These are phyloP conservation scores for Ganoderma boninense DNA, from an alignment of 1,284 basidiomycete species.

Conservation along the genomic window DNA sequence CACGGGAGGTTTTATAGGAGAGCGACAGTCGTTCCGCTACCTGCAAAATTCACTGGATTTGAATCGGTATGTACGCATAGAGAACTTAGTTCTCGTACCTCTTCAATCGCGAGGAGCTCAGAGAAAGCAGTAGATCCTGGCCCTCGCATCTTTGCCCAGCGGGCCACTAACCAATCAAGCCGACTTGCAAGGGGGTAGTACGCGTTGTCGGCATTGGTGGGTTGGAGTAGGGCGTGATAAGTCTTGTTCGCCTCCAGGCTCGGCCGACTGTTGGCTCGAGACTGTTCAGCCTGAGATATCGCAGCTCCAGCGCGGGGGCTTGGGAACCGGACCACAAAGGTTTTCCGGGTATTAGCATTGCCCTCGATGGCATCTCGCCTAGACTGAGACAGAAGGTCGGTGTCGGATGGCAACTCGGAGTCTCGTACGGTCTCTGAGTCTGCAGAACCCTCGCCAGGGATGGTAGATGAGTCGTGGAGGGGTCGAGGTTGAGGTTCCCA, in stretches of 20 bases:
- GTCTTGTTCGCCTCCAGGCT: neutral
- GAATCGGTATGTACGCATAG: no score
- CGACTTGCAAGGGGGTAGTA: constrained; percentile 12
- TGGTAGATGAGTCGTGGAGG: no score
- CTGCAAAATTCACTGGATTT: no score
- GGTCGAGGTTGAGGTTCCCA: neutral
- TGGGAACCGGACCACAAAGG: neutral
- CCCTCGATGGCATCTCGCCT: neutral
- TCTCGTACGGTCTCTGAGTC: no score
- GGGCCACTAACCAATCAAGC: constrained; percentile 11
- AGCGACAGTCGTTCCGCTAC: constrained; percentile 36
- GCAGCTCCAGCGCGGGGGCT: neutral
- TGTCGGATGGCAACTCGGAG: no score
- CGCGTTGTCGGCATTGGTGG: neutral
- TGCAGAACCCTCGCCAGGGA: no score
- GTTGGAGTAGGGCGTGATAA: neutral
- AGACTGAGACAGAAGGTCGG: neutral
- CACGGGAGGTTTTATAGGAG: constrained; percentile 38
- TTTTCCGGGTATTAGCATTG: neutral
- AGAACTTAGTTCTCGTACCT: no score
- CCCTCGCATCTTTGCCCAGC: constrained; percentile 21
- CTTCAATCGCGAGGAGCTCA: constrained; percentile 28
- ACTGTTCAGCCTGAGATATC: no score
- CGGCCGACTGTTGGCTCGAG: no score
- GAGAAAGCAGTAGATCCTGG: constrained; percentile 17